phyloP scores from a whole-genome alignment of 176 grass and related monocot genomes.

The Musa troglodytarum region DNA sequence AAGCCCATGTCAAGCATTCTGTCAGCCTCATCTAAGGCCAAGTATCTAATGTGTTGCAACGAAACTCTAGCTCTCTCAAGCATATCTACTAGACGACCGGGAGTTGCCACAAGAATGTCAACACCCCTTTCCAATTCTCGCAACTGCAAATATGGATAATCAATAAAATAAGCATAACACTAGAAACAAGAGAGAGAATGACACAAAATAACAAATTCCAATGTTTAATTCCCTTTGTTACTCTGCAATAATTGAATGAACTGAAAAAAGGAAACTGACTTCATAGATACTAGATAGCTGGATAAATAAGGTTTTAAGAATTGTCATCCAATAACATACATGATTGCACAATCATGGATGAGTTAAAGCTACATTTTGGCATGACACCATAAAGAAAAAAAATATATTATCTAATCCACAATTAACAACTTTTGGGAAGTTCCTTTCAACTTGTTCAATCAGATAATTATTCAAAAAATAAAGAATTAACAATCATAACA shows the following conservation, averaged over 20 bases:
- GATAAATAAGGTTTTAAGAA: not conserved
- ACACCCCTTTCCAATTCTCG: constrained; percentile 93
- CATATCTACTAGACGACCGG: constrained; percentile 89
- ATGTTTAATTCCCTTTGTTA: not conserved
- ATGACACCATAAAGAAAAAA: not conserved
- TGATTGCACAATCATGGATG: not conserved
- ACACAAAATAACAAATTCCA: not conserved
- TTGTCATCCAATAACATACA: not conserved
- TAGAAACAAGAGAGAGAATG: not conserved
- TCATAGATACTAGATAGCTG: not conserved
- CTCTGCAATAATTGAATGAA: not conserved
- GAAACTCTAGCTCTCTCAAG: constrained; percentile 90
- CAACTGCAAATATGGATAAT: constrained; percentile 34
- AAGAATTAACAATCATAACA: not conserved
- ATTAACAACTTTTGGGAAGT: not conserved
- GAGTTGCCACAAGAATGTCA: constrained; percentile 95
- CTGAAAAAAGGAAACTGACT: not conserved
- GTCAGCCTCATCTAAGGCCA: constrained; percentile 93
- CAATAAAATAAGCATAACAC: not conserved
- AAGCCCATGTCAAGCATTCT: constrained; percentile 98
- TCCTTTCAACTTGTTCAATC: not conserved
- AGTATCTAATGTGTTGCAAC: constrained; percentile 62
- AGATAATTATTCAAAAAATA: not conserved
- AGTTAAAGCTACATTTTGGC: not conserved
- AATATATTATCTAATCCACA: not conserved